Base-by-base conservation (phyloP, 148 eudicot genomes). In the Pouteria glomerata region DNA sequence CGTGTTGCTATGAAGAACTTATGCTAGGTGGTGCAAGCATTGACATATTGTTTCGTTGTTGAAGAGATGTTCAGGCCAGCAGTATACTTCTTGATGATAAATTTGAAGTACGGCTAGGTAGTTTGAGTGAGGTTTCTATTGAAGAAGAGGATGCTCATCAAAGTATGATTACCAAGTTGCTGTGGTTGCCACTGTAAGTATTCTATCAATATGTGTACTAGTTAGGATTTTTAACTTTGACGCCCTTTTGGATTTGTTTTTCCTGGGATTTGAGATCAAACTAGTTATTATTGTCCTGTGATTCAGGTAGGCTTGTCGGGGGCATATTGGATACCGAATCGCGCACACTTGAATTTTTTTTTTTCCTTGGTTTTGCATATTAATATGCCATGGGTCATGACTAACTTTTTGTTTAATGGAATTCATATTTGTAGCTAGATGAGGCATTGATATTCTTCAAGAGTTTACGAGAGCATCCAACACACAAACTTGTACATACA, bases 71-170 rank as follows among this genome's bases (percentile, higher is more conserved):
- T 30, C 99, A 96, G 85, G 97, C 99, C 63, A 92, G 95, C 84
- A 96, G 99, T 76, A 90, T 96, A 74, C 89, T 96, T 61, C 97
- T 96, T 77, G 99, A 96, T 73, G 99, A 96, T 77, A 96, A 92
- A 83, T 96, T 86, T 81, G 99, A 96, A 90, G 97, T 96, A 69
- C 81, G 99, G 65, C 88, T 96, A 70, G 97, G 99, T 26, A 96
- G 99, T 75, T 79, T 96, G 78, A 79, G 90, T 52, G 92, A 92
- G 72, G 85, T 87, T 59, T 83, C 88, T 64, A 69, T 71, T 76
- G 97, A 92, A 81, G 99, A 90, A 84, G 97, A 91, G 64, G 99
- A 96, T 29, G 42, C 63, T 29, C 96, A 92, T 76, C 97, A 88
- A 62, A 87, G 82, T 70, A 83, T 82, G 77, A 83, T 96, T 76